Evolutionary conservation across 345 rosid species (phyloP).

Genomic region (Raphanus raphanistrum): DNA sequence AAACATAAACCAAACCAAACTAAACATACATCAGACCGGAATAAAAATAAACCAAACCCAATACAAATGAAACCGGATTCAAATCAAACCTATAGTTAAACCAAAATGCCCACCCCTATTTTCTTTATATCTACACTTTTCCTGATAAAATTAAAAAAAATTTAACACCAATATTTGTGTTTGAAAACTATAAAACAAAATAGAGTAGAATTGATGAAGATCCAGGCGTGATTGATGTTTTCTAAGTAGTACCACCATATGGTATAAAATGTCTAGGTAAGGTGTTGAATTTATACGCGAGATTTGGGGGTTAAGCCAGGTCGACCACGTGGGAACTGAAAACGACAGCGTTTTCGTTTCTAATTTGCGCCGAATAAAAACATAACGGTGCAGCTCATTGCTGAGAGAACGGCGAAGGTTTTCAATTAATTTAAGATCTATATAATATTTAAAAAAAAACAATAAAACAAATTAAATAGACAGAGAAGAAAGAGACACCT

Average conservation of each 20-base stretch:
- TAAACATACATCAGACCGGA: too few species aligned
- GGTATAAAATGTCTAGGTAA: neutral
- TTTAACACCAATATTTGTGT: neutral
- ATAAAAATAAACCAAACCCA: too few species aligned
- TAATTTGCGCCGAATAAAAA: constrained; percentile 22
- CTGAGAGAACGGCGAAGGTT: constrained; percentile 37
- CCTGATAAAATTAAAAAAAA: neutral
- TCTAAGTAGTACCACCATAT: neutral
- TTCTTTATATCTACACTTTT: neutral
- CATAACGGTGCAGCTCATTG: constrained; percentile 25
- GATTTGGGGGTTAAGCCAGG: constrained; percentile 34
- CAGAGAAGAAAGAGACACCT: constrained; percentile 37
- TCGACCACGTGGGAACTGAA: constrained; percentile 34
- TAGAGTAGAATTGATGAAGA: neutral
- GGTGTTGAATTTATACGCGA: constrained; percentile 28
- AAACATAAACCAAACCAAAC: too few species aligned
- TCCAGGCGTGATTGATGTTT: neutral
- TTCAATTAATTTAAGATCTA: neutral
- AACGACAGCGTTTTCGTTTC: constrained; percentile 31
- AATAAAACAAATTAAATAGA: neutral
- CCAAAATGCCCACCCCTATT: too few species aligned
- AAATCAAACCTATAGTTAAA: too few species aligned
- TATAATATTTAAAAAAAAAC: neutral
- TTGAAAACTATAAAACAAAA: neutral
- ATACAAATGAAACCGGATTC: too few species aligned